These are phyloP conservation scores for Adiantum capillusveneris DNA, from an alignment of 75 land plant species.

Conservation along the genomic window DNA sequence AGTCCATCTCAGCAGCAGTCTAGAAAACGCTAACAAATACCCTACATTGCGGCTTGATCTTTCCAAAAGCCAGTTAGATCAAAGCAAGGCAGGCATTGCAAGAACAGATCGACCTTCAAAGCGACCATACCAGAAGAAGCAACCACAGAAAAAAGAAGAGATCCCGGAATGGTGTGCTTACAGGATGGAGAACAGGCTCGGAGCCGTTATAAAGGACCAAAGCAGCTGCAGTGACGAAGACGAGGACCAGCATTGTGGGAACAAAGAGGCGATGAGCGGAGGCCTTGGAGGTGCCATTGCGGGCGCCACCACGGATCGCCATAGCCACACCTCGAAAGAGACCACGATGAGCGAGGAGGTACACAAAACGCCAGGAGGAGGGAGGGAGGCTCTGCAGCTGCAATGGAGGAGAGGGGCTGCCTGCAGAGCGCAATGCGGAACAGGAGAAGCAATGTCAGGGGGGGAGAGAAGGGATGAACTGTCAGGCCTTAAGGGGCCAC, in stretches of 20 bases:
- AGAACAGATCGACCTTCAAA: too few relatives aligned
- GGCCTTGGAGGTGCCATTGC: conserved; percentile 2
- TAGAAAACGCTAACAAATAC: too few relatives aligned
- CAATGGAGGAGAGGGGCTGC: too few relatives aligned
- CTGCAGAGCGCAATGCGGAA: too few relatives aligned
- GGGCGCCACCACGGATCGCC: neutral
- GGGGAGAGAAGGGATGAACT: too few relatives aligned
- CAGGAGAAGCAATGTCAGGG: too few relatives aligned
- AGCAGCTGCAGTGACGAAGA: conserved; percentile 17
- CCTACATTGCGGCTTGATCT: too few relatives aligned
- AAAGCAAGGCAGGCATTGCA: neutral
- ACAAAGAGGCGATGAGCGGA: conserved; percentile 12
- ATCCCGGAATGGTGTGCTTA: conserved; percentile 3
- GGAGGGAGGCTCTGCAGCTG: too few relatives aligned
- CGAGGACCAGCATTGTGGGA: conserved; percentile 18
- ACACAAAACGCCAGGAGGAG: too few relatives aligned
- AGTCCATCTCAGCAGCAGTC: too few relatives aligned
- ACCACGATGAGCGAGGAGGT: too few relatives aligned
- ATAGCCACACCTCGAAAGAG: neutral
- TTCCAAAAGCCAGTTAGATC: neutral
- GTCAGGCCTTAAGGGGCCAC: too few relatives aligned
- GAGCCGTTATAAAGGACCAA: conserved; percentile 17
- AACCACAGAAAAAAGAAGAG: neutral
- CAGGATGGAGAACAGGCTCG: conserved; percentile 10
- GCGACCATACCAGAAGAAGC: neutral